Conservation (phyloP, 2,329 filamentous ascomycete species). For the Claviceps spartinae region DNA sequence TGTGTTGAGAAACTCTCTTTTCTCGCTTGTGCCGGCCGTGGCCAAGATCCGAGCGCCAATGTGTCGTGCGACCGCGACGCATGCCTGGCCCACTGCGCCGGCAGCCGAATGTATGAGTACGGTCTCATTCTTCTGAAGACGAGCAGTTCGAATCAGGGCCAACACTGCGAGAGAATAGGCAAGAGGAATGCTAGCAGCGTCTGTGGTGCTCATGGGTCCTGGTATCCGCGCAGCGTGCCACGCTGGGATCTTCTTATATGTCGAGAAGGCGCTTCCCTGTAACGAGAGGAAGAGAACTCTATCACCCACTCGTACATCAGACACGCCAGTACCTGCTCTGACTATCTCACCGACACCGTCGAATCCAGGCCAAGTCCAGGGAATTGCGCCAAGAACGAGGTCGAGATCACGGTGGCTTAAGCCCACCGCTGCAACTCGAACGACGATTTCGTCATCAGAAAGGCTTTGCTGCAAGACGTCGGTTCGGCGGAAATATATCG, state of each 20-base stretch:
- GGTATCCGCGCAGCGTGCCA: conserved; percentile 7
- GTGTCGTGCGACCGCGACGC: conserved; percentile 6
- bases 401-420: conserved; percentile 12
- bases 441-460: conserved; percentile 10
- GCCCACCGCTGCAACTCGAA: conserved; percentile 10
- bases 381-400: conserved; percentile 11
- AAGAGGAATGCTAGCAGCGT: conserved; percentile 16
- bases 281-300: conserved; percentile 8
- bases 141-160: conserved; percentile 6
- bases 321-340: conserved; percentile 8
- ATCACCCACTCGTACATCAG: conserved; percentile 9
- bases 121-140: conserved; percentile 19
- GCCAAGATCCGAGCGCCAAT: conserved; percentile 13
- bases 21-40: conserved; percentile 16
- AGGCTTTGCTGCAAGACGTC: conserved; percentile 4
- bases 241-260: conserved; percentile 7
- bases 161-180: conserved; percentile 7
- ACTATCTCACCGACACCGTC: conserved; percentile 15
- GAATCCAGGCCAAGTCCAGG: conserved; percentile 11
- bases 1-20: conserved; percentile 15
- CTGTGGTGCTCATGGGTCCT: conserved; percentile 8
- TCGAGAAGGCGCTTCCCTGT: conserved; percentile 9
- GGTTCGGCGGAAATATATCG: conserved; percentile 12
- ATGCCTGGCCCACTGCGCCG: conserved; percentile 10
- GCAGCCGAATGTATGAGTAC: conserved; percentile 19